Base-by-base conservation (phyloP, 106 monocot species). In the Dioscorea dumetorum region DNA sequence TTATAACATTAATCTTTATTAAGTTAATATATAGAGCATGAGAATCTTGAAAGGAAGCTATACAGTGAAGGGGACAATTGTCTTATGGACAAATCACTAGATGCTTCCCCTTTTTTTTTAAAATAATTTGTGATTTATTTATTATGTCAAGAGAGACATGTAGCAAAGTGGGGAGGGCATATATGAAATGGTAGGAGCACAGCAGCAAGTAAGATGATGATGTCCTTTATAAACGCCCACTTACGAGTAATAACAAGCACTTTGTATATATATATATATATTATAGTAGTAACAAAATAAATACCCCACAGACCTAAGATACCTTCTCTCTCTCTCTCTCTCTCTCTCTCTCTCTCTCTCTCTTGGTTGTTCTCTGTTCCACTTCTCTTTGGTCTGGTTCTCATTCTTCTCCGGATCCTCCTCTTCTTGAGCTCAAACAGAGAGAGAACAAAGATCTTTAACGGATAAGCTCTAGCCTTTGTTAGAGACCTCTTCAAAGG, bases 261-360 rank as follows among this genome's bases (percentile, higher is more conserved):
- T 48, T 11, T 33, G 3, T 28, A 28, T 28, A 3, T 28, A 28
- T 62, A 10, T 33, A 23, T 31, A 62, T 13, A 33, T 22, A 32
- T 12, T 4, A 5, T 28, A 19, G 33, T 12, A 63, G 33, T n/a
- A 2, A 33, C 21, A 31, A 62, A 2, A 62, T 66, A 48, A 66
- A 48, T 50, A 66, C 4, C 5, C 66, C 50, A 48, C 69, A 18
- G 10, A 41, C 18, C 4, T 34, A 11, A 13, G 23, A 24, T 0
- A 52, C 54, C 18, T 48, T 69, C 69, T 57, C 33, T 33, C 31
- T 69, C 31, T 19, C 57, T 57, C 12, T 67, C 53, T 32, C 28
- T 68, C 68, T 56, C 32, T 32, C 28, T 68, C 28, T 19, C 57
- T 57, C 56, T 31, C 69, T 57, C 56, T 69, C 56, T 33, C 6